Evolutionary conservation across 306 rosid species (phyloP), one percentile per base, ranked within the genome.

Genomic region (Psophocarpus tetragonolobus): DNA sequence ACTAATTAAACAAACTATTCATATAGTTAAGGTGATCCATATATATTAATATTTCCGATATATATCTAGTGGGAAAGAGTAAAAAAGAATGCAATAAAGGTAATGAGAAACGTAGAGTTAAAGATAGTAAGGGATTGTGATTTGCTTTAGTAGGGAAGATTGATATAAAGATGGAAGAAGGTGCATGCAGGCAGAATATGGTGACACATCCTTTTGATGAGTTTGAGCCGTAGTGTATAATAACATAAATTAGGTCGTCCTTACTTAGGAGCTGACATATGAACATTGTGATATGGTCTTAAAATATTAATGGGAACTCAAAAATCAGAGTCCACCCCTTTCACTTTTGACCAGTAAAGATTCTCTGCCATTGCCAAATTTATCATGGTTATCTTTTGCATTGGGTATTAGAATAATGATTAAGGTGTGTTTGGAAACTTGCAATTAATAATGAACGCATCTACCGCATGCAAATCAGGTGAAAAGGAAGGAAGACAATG

Each of bases 301-400:
- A 71, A 68, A 86, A 73, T 83, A 74, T 68, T 77, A 72, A 73
- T 80, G 72, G 80, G 67, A 87, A 87, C 67, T 76, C 48, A 81
- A 63, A 56, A 47, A 54, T 81, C 86, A 77, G 85, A 81, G 71
- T 80, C 87, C 80, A 68, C 63, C 80, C 68, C 60, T 44, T 35
- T 69, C 78, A 80, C 87, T 84, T 87, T 90, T 90, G 91, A 85
- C 92, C 30, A 76, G 88, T 75, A 86, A 90, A 90, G 94, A 92
- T 90, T 90, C 94, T 82, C 87, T 78, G 80, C 80, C 80, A 57
- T 84, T 53, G 36, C 82, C 72, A 74, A 74, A 36, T 80, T 81
- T 85, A 77, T 61, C 85, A 79, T 84, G 39, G 41, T 73, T 80
- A 82, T 83, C 84, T 67, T 66, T 26, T 69, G 24, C 57, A 63